Evolutionary conservation across 2,329 filamentous ascomycete species (phyloP), one percentile per base, ranked within the genome.

Genomic region (Aspergillus sp.): DNA sequence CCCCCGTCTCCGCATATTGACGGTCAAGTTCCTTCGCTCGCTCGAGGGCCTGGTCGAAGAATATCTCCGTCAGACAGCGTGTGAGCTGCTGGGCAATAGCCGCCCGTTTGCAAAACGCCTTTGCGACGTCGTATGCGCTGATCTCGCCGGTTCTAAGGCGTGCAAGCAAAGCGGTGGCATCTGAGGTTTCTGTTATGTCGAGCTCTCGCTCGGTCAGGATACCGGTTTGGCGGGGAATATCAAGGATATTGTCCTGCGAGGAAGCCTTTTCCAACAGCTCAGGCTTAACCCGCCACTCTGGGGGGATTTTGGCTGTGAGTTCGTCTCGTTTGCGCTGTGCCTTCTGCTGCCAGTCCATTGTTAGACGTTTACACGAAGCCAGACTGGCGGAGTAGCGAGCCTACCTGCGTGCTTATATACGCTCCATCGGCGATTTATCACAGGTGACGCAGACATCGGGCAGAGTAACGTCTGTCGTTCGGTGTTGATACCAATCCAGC

Each of bases 31-130:
- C 66, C 6, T 70, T 64, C 0, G 83, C 83, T 12, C 76, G 75
- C 11, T 72, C 55, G 0, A 85, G 32, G 0, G 84, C 84, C 5
- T 74, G 65, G 3, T 78, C 73, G 63, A 84, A 82, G 48, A 84
- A 77, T 26, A 81, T 79, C 55, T 86, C 83, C 0, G 80, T 80
- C 2, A 85, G 65, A 49, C 82, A 84, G 34, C 74, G 73, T 7
- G 77, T 78, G 54, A 72, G 54, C 55, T 72, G 71, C 13, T 74
- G 71, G 3, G 71, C 71, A 4, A 72, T 60, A 1, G 70, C 69
- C 3, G 71, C 71, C 13, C 71, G 64, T 41, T 72, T 71, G 57
- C 65, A 71, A 59, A 80, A 86, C 0, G 83, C 83, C 2, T 68
- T 70, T 0, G 76, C 73, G 0, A 84, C 81, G 18, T 80, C 73